Conservation (phyloP, 371 early-diverging fungal genomes). For the Choanephora cucurbitarum region DNA sequence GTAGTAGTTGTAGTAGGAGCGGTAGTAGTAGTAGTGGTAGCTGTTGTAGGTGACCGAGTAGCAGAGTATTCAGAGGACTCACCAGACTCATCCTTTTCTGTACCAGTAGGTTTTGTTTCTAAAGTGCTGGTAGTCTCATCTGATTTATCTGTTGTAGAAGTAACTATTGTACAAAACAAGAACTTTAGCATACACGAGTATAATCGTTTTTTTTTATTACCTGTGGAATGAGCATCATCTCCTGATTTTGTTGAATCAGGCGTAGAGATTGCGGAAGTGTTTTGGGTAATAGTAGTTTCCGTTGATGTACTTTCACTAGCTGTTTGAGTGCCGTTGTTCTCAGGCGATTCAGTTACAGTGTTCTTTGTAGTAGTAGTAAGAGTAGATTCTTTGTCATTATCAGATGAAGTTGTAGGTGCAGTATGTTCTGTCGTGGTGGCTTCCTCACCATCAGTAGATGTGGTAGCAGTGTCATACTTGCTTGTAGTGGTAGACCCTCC, state of each 20-base stretch:
- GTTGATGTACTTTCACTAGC: no score
- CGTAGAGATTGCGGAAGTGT: neutral
- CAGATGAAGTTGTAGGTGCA: constrained; percentile 4
- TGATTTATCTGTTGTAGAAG: no score
- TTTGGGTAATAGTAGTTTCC: neutral
- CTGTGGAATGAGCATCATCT: no score
- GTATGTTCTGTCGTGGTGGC: neutral
- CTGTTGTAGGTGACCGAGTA: neutral
- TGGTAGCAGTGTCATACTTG: neutral
- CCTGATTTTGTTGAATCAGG: no score
- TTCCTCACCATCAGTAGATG: neutral
- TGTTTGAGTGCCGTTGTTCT: no score
- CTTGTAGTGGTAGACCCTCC: neutral
- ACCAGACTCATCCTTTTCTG: neutral
- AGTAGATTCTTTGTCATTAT: neutral
- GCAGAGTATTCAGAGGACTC: constrained; percentile 2
- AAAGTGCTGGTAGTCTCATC: neutral
- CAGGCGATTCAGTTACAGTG: neutral
- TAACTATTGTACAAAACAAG: no score
- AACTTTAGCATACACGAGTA: no score
- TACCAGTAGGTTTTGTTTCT: constrained; percentile 5
- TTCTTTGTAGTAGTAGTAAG: neutral
- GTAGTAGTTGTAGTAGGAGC: neutral
- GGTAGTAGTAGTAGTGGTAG: constrained; percentile 5
- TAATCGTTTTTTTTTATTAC: no score